Evolutionary conservation across 2,329 filamentous ascomycete genomes (phyloP).

Genomic region (Aureobasidium zeae): DNA sequence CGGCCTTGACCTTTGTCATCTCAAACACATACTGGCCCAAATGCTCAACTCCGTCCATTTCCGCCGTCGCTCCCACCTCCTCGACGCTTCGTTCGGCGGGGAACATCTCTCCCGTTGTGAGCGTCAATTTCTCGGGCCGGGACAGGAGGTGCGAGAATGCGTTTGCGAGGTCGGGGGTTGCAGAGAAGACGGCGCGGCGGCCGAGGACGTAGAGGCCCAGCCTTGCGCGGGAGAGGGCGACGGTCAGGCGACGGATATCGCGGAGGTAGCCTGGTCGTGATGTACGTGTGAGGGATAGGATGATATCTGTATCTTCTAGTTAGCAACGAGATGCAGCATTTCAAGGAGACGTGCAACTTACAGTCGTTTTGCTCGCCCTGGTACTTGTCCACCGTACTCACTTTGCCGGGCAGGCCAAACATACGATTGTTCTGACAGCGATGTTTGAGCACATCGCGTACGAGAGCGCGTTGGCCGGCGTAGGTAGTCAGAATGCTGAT

Average conservation of each 20-base stretch:
- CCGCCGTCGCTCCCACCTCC: slow-evolving; percentile 48
- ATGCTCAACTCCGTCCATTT: slow-evolving; percentile 89
- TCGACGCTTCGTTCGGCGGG: slow-evolving; percentile 48
- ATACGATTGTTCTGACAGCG: slow-evolving; percentile 73
- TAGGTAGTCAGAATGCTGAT: slow-evolving; percentile 92
- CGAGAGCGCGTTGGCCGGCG: slow-evolving; percentile 79
- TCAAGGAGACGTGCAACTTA: slow-evolving; percentile 36
- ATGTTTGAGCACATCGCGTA: slow-evolving; percentile 75
- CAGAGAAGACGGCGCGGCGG: slow-evolving; percentile 77
- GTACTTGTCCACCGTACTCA: slow-evolving; percentile 96
- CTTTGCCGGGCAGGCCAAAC: slow-evolving; percentile 80
- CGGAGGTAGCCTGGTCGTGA: slow-evolving; percentile 84
- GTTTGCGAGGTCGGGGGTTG: slow-evolving; percentile 75
- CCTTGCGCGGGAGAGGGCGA: slow-evolving; percentile 84
- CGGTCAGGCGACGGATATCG: slow-evolving; percentile 85
- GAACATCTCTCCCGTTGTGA: slow-evolving; percentile 82
- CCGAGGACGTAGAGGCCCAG: slow-evolving; percentile 89
- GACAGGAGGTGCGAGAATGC: slow-evolving; percentile 72
- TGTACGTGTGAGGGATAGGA: slow-evolving; percentile 85
- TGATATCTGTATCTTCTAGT: slow-evolving; percentile 56
- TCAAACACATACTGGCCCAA: slow-evolving; percentile 92
- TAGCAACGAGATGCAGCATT: not conserved
- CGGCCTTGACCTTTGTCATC: slow-evolving; percentile 72
- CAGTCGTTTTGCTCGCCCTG: slow-evolving; percentile 98
- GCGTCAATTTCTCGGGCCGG: slow-evolving; percentile 58